Percentiles rank a stretch among this genome's conserved stretches.
phyloP scores from a whole-genome alignment of 2,329 filamentous ascomycete genomes.

The Cylindrodendrum hubeiense region DNA sequence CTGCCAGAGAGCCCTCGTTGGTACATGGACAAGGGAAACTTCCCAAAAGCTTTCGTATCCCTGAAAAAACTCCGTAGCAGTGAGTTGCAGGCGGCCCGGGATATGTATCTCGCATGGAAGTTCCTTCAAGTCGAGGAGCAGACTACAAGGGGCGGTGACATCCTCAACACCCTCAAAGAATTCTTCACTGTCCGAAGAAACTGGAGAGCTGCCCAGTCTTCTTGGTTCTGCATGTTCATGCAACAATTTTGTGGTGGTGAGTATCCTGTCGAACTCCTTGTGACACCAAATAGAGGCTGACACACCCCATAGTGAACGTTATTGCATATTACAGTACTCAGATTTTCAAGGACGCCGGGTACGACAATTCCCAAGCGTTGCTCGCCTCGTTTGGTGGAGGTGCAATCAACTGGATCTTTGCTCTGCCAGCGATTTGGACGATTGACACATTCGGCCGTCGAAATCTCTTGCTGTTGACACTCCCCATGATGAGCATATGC shows the following conservation, averaged over 20 bases:
- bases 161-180: constrained; percentile 43
- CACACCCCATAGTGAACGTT: constrained; percentile 53
- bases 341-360: constrained; percentile 46
- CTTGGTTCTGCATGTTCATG: constrained; percentile 52
- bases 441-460: constrained; percentile 66
- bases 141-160: constrained; percentile 41
- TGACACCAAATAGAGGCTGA: constrained; percentile 51
- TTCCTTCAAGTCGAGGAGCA: constrained; percentile 45
- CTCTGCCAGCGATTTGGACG: constrained; percentile 49
- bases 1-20: constrained; percentile 69
- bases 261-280: constrained; percentile 43
- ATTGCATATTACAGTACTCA: constrained; percentile 49
- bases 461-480: constrained; percentile 53
- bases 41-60: constrained; percentile 58
- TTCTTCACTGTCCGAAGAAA: constrained; percentile 48
- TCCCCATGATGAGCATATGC: constrained; percentile 48
- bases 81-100: constrained; percentile 61
- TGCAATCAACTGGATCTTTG: constrained; percentile 64
- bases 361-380: constrained; percentile 44
- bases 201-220: constrained; percentile 47
- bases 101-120: constrained; percentile 62
- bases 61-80: constrained; percentile 60
- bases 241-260: constrained; percentile 58
- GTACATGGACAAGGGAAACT: constrained; percentile 60
- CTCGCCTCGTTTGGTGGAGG: constrained; percentile 50